phyloP scores from a whole-genome alignment of 2,329 filamentous ascomycete species.

The Verruconis gallopava region DNA sequence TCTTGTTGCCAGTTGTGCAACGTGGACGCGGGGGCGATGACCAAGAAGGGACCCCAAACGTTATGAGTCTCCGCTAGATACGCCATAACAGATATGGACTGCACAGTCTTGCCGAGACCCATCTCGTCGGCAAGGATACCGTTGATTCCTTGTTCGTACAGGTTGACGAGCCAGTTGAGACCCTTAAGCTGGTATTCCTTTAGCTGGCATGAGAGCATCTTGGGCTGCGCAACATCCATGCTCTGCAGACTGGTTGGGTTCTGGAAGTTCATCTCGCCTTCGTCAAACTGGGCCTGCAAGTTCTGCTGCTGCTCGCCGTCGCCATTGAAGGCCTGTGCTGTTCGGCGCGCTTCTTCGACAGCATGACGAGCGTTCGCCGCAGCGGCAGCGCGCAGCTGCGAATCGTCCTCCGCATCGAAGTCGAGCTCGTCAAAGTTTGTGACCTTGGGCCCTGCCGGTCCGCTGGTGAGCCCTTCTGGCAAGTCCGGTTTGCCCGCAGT shows the following conservation, averaged over 20 bases:
- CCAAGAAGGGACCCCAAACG: constrained; percentile 94
- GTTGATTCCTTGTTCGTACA: constrained; percentile 99
- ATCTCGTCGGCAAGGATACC: constrained; percentile 87
- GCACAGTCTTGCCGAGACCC: constrained; percentile 83
- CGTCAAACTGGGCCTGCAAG: constrained; percentile 63
- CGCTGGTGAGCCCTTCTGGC: background rate
- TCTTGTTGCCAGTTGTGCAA: constrained; percentile 99
- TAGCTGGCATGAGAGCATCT: constrained; percentile 81
- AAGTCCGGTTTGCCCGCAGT: constrained; percentile 31
- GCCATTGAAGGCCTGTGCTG: constrained; percentile 78
- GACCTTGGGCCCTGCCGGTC: constrained; percentile 48
- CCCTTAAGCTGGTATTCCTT: constrained; percentile 99
- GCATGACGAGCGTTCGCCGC: constrained; percentile 94
- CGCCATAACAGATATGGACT: constrained; percentile 98
- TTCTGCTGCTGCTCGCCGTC: constrained; percentile 28
- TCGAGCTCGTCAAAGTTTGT: constrained; percentile 90
- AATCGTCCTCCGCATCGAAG: constrained; percentile 91
- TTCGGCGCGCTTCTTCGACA: constrained; percentile 85
- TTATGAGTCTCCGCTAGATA: constrained; percentile 95
- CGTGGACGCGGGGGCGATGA: constrained; percentile 91
- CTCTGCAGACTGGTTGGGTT: constrained; percentile 92
- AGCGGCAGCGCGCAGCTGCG: constrained; percentile 64
- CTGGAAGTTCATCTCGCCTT: constrained; percentile 99
- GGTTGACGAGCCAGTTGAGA: constrained; percentile 96
- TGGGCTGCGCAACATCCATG: constrained; percentile 87